Evolutionary conservation across 106 monocot species (phyloP).

Genomic region (Dendrobium officinale): DNA sequence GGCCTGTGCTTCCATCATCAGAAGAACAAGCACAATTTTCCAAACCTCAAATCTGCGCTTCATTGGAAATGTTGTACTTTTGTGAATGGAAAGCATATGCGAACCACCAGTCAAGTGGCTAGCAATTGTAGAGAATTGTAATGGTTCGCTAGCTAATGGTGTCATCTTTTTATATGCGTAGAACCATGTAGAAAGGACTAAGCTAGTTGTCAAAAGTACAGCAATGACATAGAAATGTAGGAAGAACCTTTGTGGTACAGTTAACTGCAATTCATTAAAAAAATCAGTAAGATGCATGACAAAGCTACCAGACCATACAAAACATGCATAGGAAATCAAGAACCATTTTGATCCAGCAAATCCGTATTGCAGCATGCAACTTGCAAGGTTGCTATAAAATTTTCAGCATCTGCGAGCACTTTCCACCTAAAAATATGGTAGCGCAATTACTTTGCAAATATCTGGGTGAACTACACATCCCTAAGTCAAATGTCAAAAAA

Average conservation of each 20-base stretch:
- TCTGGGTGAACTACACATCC: neutral
- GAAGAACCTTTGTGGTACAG: constrained; percentile 58
- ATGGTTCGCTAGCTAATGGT: constrained; percentile 22
- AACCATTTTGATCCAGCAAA: neutral
- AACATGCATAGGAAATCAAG: neutral
- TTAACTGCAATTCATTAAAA: constrained; percentile 38
- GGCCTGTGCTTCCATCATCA: constrained; percentile 73
- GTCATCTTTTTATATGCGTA: constrained; percentile 46
- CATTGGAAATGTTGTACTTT: constrained; percentile 4
- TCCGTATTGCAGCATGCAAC: neutral
- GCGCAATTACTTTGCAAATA: neutral
- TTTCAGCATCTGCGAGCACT: neutral
- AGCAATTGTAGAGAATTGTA: constrained; percentile 23
- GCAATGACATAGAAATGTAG: constrained; percentile 58
- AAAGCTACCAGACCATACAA: neutral
- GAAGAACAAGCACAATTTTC: constrained; percentile 54
- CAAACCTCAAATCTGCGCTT: constrained; percentile 28
- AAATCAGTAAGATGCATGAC: neutral
- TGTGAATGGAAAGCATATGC: constrained; percentile 24
- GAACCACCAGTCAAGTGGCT: constrained; percentile 45
- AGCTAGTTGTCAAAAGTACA: constrained; percentile 26
- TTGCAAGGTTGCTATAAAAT: neutral
- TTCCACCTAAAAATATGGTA: neutral
- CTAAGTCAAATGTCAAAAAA: neutral
- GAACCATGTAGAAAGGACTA: constrained; percentile 40